Conservation (phyloP, 176 grass and related monocot genomes). For the Melocanna baccifera region DNA sequence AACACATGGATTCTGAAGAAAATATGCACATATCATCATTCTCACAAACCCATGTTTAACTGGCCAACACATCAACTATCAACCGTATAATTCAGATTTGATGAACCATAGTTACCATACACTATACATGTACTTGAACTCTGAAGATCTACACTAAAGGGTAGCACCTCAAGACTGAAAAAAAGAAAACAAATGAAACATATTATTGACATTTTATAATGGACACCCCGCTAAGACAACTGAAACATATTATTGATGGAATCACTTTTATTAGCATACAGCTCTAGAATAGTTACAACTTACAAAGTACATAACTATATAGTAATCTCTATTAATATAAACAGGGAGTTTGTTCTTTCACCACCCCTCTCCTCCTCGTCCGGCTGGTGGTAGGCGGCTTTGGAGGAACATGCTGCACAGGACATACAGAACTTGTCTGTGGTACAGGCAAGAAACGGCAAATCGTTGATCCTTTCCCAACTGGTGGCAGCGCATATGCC, state of each 20-base stretch:
- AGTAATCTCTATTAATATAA: too few species aligned
- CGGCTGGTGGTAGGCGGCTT: too few species aligned
- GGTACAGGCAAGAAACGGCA: too few species aligned
- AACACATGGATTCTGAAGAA: not conserved
- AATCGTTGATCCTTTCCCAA: too few species aligned
- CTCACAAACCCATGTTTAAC: not conserved
- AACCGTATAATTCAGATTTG: not conserved
- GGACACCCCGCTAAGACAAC: not conserved
- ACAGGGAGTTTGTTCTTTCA: too few species aligned
- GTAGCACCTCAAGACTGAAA: too few species aligned
- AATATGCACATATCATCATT: not conserved
- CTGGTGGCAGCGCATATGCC: too few species aligned
- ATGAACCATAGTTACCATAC: not conserved
- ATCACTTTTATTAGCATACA: not conserved
- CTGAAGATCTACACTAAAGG: too few species aligned
- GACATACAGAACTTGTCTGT: too few species aligned
- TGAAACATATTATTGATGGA: not conserved
- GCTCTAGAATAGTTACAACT: not conserved
- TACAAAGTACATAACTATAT: not conserved
- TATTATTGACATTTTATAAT: not conserved
- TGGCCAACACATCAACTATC: not conserved
- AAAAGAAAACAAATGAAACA: too few species aligned
- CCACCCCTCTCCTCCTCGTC: too few species aligned
- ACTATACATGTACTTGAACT: not conserved
- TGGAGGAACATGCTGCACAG: too few species aligned